A percentile compares a stretch with the other conserved stretches of the same genome.
These are phyloP conservation scores for Diaporthe humulicola DNA, from an alignment of 2,329 filamentous ascomycete species.

Conservation along the genomic window DNA sequence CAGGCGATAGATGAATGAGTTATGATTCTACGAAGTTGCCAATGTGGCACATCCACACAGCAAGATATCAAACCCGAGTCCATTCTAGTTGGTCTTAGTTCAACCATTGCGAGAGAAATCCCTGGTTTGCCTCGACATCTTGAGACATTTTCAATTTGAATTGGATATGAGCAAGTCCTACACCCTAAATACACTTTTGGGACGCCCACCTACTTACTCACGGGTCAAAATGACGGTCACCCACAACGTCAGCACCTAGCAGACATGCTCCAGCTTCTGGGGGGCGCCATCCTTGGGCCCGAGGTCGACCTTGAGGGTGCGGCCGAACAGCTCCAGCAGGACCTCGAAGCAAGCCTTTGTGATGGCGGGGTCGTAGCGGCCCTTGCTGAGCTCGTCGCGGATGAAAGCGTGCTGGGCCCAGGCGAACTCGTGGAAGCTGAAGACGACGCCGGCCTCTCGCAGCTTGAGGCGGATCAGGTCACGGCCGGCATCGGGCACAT, in stretches of 20 bases:
- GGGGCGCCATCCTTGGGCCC: slow-evolving; percentile 75
- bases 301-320: slow-evolving; percentile 83
- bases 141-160: background rate
- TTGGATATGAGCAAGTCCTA: background rate
- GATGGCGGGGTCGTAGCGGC: slow-evolving; percentile 91
- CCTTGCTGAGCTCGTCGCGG: slow-evolving; percentile 91
- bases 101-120: background rate
- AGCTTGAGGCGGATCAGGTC: slow-evolving; percentile 87
- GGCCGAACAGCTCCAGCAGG: slow-evolving; percentile 85
- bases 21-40: background rate
- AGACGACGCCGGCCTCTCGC: slow-evolving; percentile 79
- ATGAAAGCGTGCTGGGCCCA: slow-evolving; percentile 97
- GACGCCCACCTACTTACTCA: background rate
- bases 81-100: background rate
- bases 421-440: slow-evolving; percentile 90
- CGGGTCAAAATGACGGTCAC: background rate
- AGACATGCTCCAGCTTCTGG: slow-evolving; percentile 79
- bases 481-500: slow-evolving; percentile 85
- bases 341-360: slow-evolving; percentile 93
- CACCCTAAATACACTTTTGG: background rate
- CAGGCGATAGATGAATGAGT: background rate
- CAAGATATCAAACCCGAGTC: background rate
- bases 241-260: slow-evolving; percentile 57
- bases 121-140: background rate
- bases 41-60: background rate